Base-by-base conservation (phyloP, 441 rosid species). In the Heliophila coronopifolia region DNA sequence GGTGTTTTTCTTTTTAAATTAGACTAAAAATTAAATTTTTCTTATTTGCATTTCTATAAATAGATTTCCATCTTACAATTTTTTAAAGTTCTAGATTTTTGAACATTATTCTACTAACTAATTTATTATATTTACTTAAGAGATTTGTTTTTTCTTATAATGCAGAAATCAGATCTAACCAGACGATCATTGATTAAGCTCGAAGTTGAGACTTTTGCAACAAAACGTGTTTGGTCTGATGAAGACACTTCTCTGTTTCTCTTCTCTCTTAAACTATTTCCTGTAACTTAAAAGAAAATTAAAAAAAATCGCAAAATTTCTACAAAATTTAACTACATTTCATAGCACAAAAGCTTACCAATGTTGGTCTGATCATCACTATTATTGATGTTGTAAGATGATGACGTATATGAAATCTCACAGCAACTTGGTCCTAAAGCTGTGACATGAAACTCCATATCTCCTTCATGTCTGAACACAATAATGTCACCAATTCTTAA, bases 401-500 rank as follows among this genome's bases (percentile, higher is more conserved):
- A 28, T 26, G 50, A 30, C 20, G 16, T 12, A 18, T 54, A 47
- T 18, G 37, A 24, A 39, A 54, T 18, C 37, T 54, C 44, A 8
- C 62, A 63, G n/a, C 9, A 54, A 39, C 57, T 63, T 12, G 39
- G 50, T 31, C 62, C 68, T 0, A 63, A 42, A 40, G 23, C 7
- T 19, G 63, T 64, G 46, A 57, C 69, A 19, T 49, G 63, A 64
- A 64, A 57, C 54, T 18, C 13, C 47, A 56, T 25, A 1, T 35
- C 47, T 40, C 53, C 59, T 34, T 57, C 64, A 24, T 56, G 53
- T 64, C 53, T 49, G 14, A 64, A 64, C 10, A 64, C 18, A 1
- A 9, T 0, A 2, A 65, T 26, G 48, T 65, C 69, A 15, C 64
- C 69, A 17, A n/a, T 17, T 22, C 54, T 9, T 2, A 65, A 28